Evolutionary conservation across 495 filamentous ascomycete species (phyloP), one percentile per base, ranked within the genome.

Genomic region (Entonaema liquescens): DNA sequence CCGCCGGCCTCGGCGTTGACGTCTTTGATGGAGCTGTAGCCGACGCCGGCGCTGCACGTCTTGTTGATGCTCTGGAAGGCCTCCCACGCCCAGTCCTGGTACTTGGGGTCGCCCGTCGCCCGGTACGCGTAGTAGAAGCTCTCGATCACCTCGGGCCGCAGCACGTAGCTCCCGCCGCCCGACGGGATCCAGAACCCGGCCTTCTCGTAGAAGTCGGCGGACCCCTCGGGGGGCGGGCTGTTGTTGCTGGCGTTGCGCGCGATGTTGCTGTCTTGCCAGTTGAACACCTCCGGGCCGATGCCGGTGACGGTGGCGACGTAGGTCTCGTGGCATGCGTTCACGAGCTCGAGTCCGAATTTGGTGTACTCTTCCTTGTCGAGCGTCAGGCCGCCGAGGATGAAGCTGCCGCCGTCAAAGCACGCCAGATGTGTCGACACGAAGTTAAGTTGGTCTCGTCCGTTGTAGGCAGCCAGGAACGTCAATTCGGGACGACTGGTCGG

Each of bases 51-150:
- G 26, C 83, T 78, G 66, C 86, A 89, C 25, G 87, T 92, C 15
- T 73, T 70, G 73, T 92, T 91, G 74, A 97, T 90, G 1, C 85
- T 85, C 47, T 84, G 63, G 76, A 94, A 96, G 3, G 89, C 93
- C 28, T 90, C 88, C 94, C 93, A 97, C 2, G 90, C 90, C 92
- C 92, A 95, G 64, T 92, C 88, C 70, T 89, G 89, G 74, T 93
- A 95, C 80, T 89, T 87, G 28, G 71, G 42, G 53, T 93, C 85
- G 15, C 90, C 90, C 2, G 94, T 97, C 8, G 90, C 83, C 15
- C 92, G 86, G 78, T 91, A 95, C 0, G 92, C 93, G 74, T 97
- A 95, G 84, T 97, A 97, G 78, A 90, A 91, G 68, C 89, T 92
- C 79, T 97, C 94, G 19, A 97, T 85, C 1, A 94, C 92, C 76